These are phyloP conservation scores for Collybia nuda DNA, from an alignment of 768 basidiomycete genomes.

Conservation along the genomic window DNA sequence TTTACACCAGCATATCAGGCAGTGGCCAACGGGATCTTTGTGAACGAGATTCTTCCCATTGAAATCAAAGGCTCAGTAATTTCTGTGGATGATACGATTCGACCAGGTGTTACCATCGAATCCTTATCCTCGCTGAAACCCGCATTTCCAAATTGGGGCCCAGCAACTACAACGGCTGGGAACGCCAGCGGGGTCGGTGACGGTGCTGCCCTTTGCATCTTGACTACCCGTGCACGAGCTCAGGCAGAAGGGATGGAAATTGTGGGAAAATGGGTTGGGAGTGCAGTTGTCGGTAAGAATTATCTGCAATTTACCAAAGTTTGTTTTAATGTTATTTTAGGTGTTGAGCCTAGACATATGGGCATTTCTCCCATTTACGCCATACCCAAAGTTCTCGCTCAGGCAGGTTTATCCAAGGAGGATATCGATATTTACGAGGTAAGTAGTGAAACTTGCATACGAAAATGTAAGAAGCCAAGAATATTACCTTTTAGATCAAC, in stretches of 20 bases:
- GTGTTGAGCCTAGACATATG: conserved; percentile 78
- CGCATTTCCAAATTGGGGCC: conserved; percentile 82
- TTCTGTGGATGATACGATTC: conserved; percentile 84
- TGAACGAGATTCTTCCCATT: conserved; percentile 88
- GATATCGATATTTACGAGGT: conserved; percentile 82
- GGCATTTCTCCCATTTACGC: conserved; percentile 74
- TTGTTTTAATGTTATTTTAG: conserved; percentile 29
- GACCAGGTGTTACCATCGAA: conserved; percentile 78
- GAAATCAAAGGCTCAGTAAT: conserved; percentile 67
- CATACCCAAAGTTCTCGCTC: conserved; percentile 65
- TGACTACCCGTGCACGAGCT: conserved; percentile 80
- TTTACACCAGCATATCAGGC: conserved; percentile 45
- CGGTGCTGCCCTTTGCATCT: conserved; percentile 82
- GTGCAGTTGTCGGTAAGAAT: conserved; percentile 68
- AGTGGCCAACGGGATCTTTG: conserved; percentile 67
- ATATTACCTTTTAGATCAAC: conserved; percentile 55
- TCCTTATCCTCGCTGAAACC: conserved; percentile 79
- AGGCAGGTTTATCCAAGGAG: conserved; percentile 62
- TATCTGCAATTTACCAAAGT: neutral
- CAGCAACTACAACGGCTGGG: conserved; percentile 71
- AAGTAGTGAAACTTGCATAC: neutral
- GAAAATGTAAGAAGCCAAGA: neutral
- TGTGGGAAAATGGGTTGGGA: conserved; percentile 80
- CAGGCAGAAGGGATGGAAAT: conserved; percentile 76
- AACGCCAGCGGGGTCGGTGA: conserved; percentile 92